Evolutionary conservation across 345 rosid genomes (phyloP).

Genomic region (Streptanthus diversifolius): DNA sequence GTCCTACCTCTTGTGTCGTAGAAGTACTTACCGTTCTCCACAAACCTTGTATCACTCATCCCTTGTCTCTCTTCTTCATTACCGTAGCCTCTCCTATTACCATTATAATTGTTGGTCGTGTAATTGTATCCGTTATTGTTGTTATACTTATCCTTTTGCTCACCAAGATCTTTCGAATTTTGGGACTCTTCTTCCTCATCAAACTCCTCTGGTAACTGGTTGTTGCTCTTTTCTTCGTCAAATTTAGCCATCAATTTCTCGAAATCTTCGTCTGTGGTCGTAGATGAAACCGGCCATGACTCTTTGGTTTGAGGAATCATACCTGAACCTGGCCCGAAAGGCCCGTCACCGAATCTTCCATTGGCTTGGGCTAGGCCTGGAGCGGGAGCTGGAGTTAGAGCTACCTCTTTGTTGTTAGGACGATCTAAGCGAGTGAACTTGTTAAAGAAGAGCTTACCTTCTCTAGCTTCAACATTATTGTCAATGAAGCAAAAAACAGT

Average conservation of each 20-base stretch:
- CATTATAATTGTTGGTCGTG: conserved; percentile 6
- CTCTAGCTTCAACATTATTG: conserved; percentile 46
- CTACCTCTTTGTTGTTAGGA: background rate
- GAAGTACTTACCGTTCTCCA: conserved; percentile 48
- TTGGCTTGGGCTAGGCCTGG: conserved; percentile 30
- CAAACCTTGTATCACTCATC: conserved; percentile 58
- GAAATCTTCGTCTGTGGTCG: conserved; percentile 32
- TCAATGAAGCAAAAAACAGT: conserved; percentile 20
- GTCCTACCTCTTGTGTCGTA: conserved; percentile 24
- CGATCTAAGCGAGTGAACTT: conserved; percentile 43
- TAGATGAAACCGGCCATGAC: conserved; percentile 31
- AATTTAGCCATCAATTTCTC: conserved; percentile 40
- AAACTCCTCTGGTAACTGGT: conserved; percentile 20
- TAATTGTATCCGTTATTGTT: conserved; percentile 25
- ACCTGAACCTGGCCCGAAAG: conserved; percentile 45
- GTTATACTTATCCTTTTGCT: conserved; percentile 18
- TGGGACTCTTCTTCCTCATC: conserved; percentile 21
- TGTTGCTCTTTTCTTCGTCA: conserved; percentile 33
- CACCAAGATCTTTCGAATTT: conserved; percentile 15
- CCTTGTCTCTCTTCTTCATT: conserved; percentile 46
- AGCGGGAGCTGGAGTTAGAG: conserved; percentile 15
- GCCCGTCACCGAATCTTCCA: conserved; percentile 39
- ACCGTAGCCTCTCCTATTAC: conserved; percentile 29
- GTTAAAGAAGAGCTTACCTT: conserved; percentile 54
- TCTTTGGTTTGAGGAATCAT: conserved; percentile 42